Conservation (phyloP, 495 filamentous ascomycete genomes). For the Daldinia bambusicola region DNA sequence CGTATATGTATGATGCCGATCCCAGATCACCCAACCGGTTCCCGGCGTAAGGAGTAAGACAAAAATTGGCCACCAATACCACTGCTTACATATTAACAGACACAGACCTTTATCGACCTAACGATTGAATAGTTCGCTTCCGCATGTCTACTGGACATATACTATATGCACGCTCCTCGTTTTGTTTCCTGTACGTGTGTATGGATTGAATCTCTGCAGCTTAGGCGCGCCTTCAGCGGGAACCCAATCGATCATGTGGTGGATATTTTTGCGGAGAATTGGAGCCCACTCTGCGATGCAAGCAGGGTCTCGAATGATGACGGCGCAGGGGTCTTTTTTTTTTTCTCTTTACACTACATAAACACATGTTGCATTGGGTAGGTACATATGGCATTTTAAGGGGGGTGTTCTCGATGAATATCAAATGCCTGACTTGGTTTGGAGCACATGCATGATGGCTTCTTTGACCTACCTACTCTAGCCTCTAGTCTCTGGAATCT, state of each 20-base stretch:
- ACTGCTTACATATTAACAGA: slow-evolving; percentile 5
- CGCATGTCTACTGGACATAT: not conserved
- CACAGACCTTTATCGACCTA: not conserved
- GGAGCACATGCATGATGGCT: slow-evolving; percentile 23
- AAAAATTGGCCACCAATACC: slow-evolving; percentile 17
- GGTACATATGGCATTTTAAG: slow-evolving; percentile 11
- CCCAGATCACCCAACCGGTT: slow-evolving; percentile 21
- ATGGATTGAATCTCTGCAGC: slow-evolving; percentile 10
- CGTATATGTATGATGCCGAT: slow-evolving; percentile 24
- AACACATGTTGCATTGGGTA: not conserved
- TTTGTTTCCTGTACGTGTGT: slow-evolving; percentile 16
- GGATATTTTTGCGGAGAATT: slow-evolving; percentile 40
- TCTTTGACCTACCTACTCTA: not conserved
- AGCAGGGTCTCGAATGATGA: slow-evolving; percentile 42
- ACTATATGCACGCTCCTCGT: slow-evolving; percentile 9
- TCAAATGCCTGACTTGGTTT: slow-evolving; percentile 23
- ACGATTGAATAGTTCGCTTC: slow-evolving; percentile 16
- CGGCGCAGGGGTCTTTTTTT: slow-evolving; percentile 26
- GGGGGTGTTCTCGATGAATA: slow-evolving; percentile 16
- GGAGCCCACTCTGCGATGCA: slow-evolving; percentile 36
- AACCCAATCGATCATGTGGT: slow-evolving; percentile 44
- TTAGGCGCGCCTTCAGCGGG: slow-evolving; percentile 41
- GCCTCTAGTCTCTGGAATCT: slow-evolving; percentile 20
- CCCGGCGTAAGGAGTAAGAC: not conserved
- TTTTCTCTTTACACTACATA: slow-evolving; percentile 11